Evolutionary conservation across 352 stramenopile species (phyloP).

Genomic region (Phytophthora constricta): DNA sequence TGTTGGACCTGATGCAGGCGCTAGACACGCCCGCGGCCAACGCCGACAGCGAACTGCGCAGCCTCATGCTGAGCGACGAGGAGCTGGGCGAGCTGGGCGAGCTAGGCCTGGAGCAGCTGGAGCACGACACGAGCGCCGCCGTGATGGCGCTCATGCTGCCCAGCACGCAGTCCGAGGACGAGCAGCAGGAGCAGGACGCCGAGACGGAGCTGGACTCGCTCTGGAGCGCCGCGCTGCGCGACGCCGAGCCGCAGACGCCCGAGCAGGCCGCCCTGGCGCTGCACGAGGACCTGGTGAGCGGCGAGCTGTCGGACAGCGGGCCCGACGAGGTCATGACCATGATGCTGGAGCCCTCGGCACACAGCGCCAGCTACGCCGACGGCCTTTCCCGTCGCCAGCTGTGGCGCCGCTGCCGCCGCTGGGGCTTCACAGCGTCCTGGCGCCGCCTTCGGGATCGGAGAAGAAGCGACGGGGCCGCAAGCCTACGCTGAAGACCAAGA

Average conservation of each 20-base stretch:
- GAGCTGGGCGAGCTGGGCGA: constrained; percentile 28
- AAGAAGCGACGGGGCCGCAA: constrained; percentile 58
- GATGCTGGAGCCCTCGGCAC: constrained; percentile 34
- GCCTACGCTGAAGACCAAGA: constrained; percentile 38
- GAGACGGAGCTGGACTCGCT: constrained; percentile 37
- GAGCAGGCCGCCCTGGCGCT: constrained; percentile 15
- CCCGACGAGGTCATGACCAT: constrained; percentile 47
- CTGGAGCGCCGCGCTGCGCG: constrained; percentile 36
- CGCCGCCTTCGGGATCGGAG: background rate
- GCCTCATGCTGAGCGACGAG: constrained; percentile 37
- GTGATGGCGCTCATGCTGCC: constrained; percentile 41
- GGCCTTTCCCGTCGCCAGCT: constrained; percentile 29
- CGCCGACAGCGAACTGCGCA: constrained; percentile 27
- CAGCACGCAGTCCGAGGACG: constrained; percentile 26
- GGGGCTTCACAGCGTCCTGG: constrained; percentile 22
- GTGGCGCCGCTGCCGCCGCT: constrained; percentile 29
- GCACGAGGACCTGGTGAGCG: constrained; percentile 37
- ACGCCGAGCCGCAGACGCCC: constrained; percentile 18
- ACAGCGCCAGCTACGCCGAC: constrained; percentile 30
- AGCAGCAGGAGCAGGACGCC: constrained; percentile 20
- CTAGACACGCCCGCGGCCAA: constrained; percentile 25
- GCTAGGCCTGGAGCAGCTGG: constrained; percentile 30
- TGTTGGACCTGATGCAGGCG: constrained; percentile 43
- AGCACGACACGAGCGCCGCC: constrained; percentile 26
- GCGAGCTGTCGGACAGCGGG: constrained; percentile 38